A percentile compares a stretch with the other conserved stretches of the same genome.
Evolutionary conservation across 2,329 filamentous ascomycete species (phyloP).

Genomic region (Dothideomycetes sp.): DNA sequence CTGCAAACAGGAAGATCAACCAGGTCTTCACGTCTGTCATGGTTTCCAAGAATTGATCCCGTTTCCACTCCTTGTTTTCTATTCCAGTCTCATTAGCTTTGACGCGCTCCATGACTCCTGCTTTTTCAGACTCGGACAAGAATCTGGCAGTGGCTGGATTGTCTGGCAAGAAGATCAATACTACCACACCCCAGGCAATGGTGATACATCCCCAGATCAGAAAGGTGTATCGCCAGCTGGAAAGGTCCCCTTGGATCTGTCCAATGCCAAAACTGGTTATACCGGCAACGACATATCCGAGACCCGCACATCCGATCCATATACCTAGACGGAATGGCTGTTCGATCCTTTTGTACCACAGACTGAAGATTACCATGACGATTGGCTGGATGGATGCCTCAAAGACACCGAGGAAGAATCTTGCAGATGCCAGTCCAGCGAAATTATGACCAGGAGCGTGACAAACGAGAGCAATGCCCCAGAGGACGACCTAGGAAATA

Average conservation of each 20-base stretch:
- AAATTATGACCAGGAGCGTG: constrained; percentile 56
- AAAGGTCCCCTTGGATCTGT: constrained; percentile 47
- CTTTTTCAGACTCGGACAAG: constrained; percentile 56
- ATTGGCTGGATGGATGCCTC: constrained; percentile 61
- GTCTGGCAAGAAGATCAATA: constrained; percentile 43
- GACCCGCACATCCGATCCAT: constrained; percentile 61
- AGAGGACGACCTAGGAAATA: constrained; percentile 55
- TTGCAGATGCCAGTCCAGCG: constrained; percentile 51
- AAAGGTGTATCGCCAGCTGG: constrained; percentile 55
- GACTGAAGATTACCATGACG: constrained; percentile 57
- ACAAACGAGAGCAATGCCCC: constrained; percentile 52
- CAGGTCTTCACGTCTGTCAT: constrained; percentile 50
- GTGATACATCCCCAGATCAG: constrained; percentile 38
- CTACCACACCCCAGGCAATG: constrained; percentile 31
- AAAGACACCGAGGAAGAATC: constrained; percentile 60
- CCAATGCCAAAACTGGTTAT: constrained; percentile 50
- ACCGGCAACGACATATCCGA: constrained; percentile 54
- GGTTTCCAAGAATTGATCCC: constrained; percentile 55
- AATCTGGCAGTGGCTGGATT: constrained; percentile 52
- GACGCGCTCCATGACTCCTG: constrained; percentile 61
- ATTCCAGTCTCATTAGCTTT: constrained; percentile 67
- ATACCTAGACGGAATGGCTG: constrained; percentile 54
- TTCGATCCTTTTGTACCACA: constrained; percentile 65
- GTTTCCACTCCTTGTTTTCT: constrained; percentile 59
- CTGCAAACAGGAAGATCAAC: constrained; percentile 50